Percentiles rank a stretch among this genome's conserved stretches.
These are phyloP conservation scores for Aegle marmelos DNA, from an alignment of 345 rosid genomes.

Conservation along the genomic window DNA sequence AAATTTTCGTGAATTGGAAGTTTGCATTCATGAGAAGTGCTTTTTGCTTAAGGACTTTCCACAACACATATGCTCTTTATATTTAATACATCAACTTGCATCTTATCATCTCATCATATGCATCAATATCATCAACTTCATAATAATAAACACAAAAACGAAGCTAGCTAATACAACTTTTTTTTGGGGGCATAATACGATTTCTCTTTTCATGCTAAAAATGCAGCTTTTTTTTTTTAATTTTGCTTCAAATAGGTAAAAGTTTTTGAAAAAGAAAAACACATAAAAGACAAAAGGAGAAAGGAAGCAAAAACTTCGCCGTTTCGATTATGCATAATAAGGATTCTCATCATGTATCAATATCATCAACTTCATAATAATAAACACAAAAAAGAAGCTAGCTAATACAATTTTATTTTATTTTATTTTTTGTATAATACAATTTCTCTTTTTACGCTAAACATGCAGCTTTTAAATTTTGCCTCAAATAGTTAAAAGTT, in stretches of 20 bases:
- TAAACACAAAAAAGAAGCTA: not conserved
- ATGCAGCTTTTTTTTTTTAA: not conserved
- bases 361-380: not conserved
- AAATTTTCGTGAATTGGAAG: not conserved
- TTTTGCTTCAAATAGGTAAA: constrained; percentile 3
- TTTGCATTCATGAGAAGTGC: not conserved
- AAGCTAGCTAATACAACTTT: not conserved
- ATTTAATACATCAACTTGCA: too few species aligned
- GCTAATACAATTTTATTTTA: too few species aligned
- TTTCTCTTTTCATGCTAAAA: constrained; percentile 6
- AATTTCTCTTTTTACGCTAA: constrained; percentile 7
- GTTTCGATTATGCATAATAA: constrained; percentile 28
- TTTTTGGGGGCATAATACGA: too few species aligned
- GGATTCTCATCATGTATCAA: not conserved
- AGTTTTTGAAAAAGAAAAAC: not conserved
- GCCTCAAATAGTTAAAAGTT: not conserved
- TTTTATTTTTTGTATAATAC: too few species aligned
- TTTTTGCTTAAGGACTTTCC: constrained; percentile 11
- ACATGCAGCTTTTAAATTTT: not conserved
- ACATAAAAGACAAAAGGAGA: not conserved
- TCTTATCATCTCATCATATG: too few species aligned
- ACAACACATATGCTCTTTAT: not conserved
- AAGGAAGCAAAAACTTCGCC: constrained; percentile 21
- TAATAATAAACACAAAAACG: not conserved
- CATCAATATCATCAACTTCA: not conserved